Base-by-base conservation (phyloP, 306 rosid genomes). In the Astragalus glycyphyllos region DNA sequence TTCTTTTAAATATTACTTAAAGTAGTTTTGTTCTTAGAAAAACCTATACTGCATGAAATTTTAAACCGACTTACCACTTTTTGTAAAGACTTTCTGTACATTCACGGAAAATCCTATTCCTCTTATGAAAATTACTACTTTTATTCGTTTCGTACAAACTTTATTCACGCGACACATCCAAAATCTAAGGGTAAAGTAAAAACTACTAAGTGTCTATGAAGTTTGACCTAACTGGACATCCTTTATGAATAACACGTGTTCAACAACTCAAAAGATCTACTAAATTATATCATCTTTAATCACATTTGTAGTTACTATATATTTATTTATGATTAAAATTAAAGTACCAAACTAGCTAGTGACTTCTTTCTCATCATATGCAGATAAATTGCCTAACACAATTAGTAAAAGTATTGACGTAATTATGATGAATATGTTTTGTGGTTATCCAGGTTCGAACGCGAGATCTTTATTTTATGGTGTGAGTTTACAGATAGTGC, bases 61-160 rank as follows among this genome's bases (percentile, higher is more conserved):
- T 38, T 12, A 38, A 67, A 46, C 31, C 15, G 11, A 67, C 35
- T 67, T n/a, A n/a, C n/a, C n/a, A n/a, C n/a, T n/a, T n/a, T 51
- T 3, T 51, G 12, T 17, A 17, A 6, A 37, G 15, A 15, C 56
- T 15, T 49, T 53, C 2, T 53, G 12, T 17, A 9, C 13, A 37
- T 4, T 37, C 68, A 42, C 13, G 20, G 68, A 11, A 41, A 20
- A 41, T 10, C 17, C n/a, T 20, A 14, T 32, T 6, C 40, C 20
- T 44, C 32, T 42, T 70, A 5, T n/a, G 11, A 55, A 69, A 44
- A 23, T 13, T n/a, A 23, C 17, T 10, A 23, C 54, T 13, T 6
- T 26, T 26, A 26, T 26, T 26, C 3, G 11, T 45, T 23, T 26
- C 9, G n/a, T 20, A 4, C 12, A 10, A 6, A 45, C 69, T 45